Conservation (phyloP, 1,139 yeast genomes). For the Zhuliangozyma parablackwelliae region DNA sequence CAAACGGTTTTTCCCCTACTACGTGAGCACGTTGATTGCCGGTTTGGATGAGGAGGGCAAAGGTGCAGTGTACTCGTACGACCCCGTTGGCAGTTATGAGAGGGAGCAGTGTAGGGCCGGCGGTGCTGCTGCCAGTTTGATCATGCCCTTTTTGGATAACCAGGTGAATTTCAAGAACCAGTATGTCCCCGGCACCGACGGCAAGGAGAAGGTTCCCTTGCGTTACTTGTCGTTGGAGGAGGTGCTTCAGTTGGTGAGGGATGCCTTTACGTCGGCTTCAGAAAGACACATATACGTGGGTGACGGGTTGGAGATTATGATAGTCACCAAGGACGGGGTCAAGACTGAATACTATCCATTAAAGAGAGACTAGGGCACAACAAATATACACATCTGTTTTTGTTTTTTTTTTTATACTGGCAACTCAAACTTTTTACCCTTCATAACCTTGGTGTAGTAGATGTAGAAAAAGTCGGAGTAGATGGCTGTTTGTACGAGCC, state of each 20-base stretch:
- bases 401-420: conserved; percentile 70
- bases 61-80: conserved; percentile 94
- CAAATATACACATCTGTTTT: neutral
- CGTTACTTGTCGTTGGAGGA: conserved; percentile 74
- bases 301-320: conserved; percentile 86
- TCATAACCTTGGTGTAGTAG: conserved; percentile 74
- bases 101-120: conserved; percentile 97
- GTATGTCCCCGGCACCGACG: conserved; percentile 70
- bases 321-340: conserved; percentile 92
- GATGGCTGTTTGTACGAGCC: conserved; percentile 76
- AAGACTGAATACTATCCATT: conserved; percentile 78
- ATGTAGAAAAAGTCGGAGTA: conserved; percentile 95
- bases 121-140: conserved; percentile 93
- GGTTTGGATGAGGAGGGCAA: conserved; percentile 93
- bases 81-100: conserved; percentile 97
- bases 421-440: conserved; percentile 75
- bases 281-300: conserved; percentile 98
- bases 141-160: conserved; percentile 95
- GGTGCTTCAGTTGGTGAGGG: conserved; percentile 80
- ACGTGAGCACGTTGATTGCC: conserved; percentile 90
- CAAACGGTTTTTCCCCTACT: conserved; percentile 94
- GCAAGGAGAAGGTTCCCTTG: conserved; percentile 55
- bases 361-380: conserved; percentile 65
- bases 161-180: conserved; percentile 96
- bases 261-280: conserved; percentile 93